Percentiles rank a stretch among this genome's conserved stretches.
Evolutionary conservation across 192 early-diverging fungal species (phyloP).

Genomic region (Backusella sp.): DNA sequence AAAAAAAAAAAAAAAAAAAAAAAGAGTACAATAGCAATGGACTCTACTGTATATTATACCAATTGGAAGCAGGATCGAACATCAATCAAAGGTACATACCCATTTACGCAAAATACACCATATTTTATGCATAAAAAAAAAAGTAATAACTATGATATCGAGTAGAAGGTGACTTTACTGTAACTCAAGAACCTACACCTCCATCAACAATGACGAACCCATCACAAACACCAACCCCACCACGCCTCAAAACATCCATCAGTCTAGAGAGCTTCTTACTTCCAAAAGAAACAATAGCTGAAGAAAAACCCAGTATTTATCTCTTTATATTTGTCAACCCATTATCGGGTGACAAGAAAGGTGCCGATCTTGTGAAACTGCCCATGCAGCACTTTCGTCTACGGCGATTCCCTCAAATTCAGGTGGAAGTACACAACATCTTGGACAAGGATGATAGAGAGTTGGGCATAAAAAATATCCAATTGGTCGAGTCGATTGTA

Average conservation of each 20-base stretch:
- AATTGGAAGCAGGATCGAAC: not conserved
- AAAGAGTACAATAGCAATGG: not conserved
- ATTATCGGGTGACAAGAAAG: slow-evolving; percentile 68
- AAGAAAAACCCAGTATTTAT: slow-evolving; percentile 50
- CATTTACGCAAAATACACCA: not conserved
- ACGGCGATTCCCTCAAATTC: slow-evolving; percentile 58
- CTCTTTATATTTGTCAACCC: slow-evolving; percentile 79
- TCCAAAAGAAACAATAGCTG: not conserved
- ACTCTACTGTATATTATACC: not conserved
- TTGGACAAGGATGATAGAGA: slow-evolving; percentile 52
- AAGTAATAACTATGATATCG: not conserved
- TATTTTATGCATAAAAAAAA: not conserved
- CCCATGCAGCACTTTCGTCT: slow-evolving; percentile 67
- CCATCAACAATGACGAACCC: not conserved
- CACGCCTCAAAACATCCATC: slow-evolving; percentile 6
- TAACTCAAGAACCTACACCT: not conserved
- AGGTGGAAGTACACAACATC: slow-evolving; percentile 73
- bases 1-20: not conserved
- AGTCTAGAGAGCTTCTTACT: slow-evolving; percentile 13
- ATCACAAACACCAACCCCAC: not conserved
- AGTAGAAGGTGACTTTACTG: not conserved
- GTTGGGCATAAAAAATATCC: slow-evolving; percentile 57
- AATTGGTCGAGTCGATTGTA: slow-evolving; percentile 20
- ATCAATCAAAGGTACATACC: not conserved
- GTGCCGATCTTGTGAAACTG: slow-evolving; percentile 56